Evolutionary conservation across 371 early-diverging fungal species (phyloP).

Genomic region (Choanephora cucurbitarum): DNA sequence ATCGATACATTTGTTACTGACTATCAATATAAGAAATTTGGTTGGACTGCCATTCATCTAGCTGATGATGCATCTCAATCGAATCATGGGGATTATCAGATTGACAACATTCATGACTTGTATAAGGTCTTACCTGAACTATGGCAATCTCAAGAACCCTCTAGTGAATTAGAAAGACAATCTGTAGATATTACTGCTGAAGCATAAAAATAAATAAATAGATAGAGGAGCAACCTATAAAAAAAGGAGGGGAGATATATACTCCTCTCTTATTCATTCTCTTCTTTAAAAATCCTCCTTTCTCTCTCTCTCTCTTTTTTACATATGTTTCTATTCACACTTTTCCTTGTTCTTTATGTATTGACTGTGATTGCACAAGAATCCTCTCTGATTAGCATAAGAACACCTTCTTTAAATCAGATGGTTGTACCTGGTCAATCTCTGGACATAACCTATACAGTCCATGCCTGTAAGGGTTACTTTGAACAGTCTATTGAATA

Average conservation of each 20-base stretch:
- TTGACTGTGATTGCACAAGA: background rate
- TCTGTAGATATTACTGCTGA: conserved; percentile 14
- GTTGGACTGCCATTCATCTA: conserved; percentile 76
- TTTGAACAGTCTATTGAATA: too few relatives aligned
- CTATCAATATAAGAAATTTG: conserved; percentile 46
- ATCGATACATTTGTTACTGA: background rate
- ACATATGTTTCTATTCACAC: too few relatives aligned
- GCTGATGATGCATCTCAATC: conserved; percentile 48
- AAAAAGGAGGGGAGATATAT: too few relatives aligned
- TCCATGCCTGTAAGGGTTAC: background rate
- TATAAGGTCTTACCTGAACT: conserved; percentile 61
- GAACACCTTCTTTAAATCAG: background rate
- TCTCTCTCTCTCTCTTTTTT: too few relatives aligned
- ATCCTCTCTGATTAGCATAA: background rate
- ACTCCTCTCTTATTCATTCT: conserved; percentile 1
- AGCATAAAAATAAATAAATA: conserved; percentile 3
- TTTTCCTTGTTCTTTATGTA: too few relatives aligned
- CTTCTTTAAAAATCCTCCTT: too few relatives aligned
- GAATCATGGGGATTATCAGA: conserved; percentile 62
- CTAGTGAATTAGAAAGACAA: conserved; percentile 5
- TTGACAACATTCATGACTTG: conserved; percentile 61
- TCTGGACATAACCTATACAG: background rate
- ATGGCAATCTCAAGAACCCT: conserved; percentile 34
- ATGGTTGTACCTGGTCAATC: background rate
- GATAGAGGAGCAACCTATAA: background rate